phyloP scores from a whole-genome alignment of 495 filamentous ascomycete genomes.

The Monascus purpureus region DNA sequence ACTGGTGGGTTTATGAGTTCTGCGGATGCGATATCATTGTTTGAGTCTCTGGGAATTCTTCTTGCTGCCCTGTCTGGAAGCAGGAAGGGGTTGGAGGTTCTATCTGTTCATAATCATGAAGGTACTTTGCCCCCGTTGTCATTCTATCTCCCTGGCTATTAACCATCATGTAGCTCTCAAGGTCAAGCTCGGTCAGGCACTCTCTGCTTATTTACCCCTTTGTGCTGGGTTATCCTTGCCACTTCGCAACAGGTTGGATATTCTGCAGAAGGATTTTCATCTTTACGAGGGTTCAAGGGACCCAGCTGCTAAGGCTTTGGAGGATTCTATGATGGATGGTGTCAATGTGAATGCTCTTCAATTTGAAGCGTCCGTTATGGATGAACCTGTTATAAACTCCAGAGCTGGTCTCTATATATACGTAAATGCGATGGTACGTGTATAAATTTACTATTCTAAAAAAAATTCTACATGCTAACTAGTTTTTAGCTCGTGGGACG shows the following conservation, averaged over 20 bases:
- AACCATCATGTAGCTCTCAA: constrained; percentile 19
- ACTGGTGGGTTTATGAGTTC: constrained; percentile 21
- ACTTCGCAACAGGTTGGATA: constrained; percentile 27
- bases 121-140: constrained; percentile 9
- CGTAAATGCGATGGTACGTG: constrained; percentile 69
- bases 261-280: constrained; percentile 31
- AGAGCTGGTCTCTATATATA: constrained; percentile 88
- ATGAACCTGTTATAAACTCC: constrained; percentile 58
- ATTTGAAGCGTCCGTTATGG: constrained; percentile 43
- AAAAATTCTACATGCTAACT: constrained; percentile 23
- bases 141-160: neutral
- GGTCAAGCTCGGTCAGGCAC: constrained; percentile 24
- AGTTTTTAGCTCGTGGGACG: constrained; percentile 56
- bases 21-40: constrained; percentile 28
- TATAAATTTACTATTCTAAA: no score
- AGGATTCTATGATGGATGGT: constrained; percentile 22
- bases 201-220: constrained; percentile 28
- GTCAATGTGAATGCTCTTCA: constrained; percentile 34
- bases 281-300: constrained; percentile 28
- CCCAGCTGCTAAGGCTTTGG: constrained; percentile 20
- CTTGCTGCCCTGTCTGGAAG: constrained; percentile 29
- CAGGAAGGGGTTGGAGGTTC: constrained; percentile 21
- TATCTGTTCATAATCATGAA: constrained; percentile 22
- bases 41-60: constrained; percentile 31
- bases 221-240: constrained; percentile 26